Evolutionary conservation across 306 rosid species (phyloP).

Genomic region (Citrullus colocynthis): DNA sequence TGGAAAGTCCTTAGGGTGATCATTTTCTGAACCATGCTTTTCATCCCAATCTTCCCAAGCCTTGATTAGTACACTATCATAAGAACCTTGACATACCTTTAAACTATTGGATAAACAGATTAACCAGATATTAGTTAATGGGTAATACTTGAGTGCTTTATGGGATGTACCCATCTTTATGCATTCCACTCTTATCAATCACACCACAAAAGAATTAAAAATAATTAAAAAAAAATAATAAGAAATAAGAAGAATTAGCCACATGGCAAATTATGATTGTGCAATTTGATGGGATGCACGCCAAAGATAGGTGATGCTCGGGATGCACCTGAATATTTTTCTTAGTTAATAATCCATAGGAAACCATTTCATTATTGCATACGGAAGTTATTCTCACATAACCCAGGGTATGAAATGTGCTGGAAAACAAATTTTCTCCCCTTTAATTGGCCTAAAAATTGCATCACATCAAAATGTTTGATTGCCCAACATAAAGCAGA

Average conservation of each 20-base stretch:
- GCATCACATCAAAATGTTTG: neutral
- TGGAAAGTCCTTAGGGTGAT: conserved; percentile 72
- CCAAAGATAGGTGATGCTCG: too few relatives aligned
- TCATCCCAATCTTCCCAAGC: conserved; percentile 90
- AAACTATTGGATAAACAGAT: conserved; percentile 33
- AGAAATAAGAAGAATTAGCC: too few relatives aligned
- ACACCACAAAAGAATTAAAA: too few relatives aligned
- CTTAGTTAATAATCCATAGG: neutral
- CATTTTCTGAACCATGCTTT: conserved; percentile 58
- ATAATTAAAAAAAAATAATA: too few relatives aligned
- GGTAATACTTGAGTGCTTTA: too few relatives aligned
- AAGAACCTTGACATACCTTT: conserved; percentile 72
- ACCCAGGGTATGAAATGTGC: neutral
- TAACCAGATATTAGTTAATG: neutral
- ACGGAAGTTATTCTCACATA: neutral
- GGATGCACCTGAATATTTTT: too few relatives aligned
- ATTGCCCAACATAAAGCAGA: neutral
- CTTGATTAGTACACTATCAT: conserved; percentile 45
- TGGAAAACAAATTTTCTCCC: neutral
- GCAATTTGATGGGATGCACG: too few relatives aligned
- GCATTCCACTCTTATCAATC: too few relatives aligned
- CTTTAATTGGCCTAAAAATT: neutral
- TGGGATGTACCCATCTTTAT: too few relatives aligned
- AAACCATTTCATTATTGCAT: neutral
- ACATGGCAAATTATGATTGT: too few relatives aligned